Evolutionary conservation across 176 grass and related monocot species (phyloP).

Genomic region (Thinopyrum elongatum): DNA sequence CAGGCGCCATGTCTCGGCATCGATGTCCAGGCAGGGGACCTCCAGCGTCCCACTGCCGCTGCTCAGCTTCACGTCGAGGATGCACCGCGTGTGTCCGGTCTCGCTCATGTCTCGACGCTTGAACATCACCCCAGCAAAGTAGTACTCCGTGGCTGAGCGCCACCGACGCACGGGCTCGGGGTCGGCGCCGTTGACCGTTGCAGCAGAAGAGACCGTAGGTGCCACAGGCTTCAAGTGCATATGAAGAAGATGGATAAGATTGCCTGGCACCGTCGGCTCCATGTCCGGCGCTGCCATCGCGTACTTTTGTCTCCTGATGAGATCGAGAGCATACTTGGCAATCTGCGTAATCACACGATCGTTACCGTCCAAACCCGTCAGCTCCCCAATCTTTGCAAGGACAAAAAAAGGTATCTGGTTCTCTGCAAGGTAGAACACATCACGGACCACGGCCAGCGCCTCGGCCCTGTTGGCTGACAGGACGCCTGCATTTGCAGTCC

Average conservation of each 20-base stretch:
- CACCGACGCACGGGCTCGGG: neutral
- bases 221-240: conserved; percentile 1
- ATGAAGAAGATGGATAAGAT: conserved; percentile 23
- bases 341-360: neutral
- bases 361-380: neutral
- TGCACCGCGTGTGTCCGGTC: neutral
- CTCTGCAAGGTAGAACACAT: too few species aligned
- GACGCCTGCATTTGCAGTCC: too few species aligned
- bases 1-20: conserved; percentile 1
- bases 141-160: conserved; percentile 4
- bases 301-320: neutral
- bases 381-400: neutral
- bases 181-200: too few species aligned
- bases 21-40: conserved; percentile 3
- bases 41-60: neutral
- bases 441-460: too few species aligned
- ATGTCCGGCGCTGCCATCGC: neutral
- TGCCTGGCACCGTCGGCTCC: neutral
- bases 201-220: too few species aligned
- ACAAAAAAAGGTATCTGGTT: conserved; percentile 7
- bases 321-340: neutral
- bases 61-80: conserved; percentile 17
- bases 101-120: neutral
- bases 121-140: neutral
- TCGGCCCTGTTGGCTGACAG: too few species aligned